These are phyloP conservation scores for Extremus antarcticus DNA, from an alignment of 495 filamentous ascomycete species.

Conservation along the genomic window DNA sequence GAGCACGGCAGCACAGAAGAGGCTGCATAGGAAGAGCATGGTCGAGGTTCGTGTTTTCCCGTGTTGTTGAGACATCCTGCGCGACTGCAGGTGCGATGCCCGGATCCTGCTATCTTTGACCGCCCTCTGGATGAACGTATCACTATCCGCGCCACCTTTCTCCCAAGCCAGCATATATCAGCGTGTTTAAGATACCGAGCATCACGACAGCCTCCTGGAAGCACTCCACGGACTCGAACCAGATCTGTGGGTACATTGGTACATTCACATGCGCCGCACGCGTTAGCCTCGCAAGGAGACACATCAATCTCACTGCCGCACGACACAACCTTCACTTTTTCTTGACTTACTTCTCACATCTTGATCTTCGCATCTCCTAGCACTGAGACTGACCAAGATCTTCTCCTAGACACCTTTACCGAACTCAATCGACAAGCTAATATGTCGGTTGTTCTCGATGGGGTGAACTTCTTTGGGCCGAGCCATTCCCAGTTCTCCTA, in stretches of 20 bases:
- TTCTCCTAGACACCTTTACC: not conserved
- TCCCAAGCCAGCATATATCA: not conserved
- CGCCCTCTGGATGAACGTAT: not conserved
- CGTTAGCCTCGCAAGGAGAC: not conserved
- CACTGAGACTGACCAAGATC: not conserved
- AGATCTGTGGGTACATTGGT: not conserved
- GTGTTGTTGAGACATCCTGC: not conserved
- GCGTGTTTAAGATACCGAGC: not conserved
- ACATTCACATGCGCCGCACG: slow-evolving; percentile 1
- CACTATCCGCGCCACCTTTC: not conserved
- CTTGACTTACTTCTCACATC: too few relatives aligned
- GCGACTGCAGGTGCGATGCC: not conserved
- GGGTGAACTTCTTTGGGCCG: slow-evolving; percentile 35
- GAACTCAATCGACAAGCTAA: slow-evolving; percentile 20
- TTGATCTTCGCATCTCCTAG: too few relatives aligned
- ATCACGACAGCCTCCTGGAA: too few relatives aligned
- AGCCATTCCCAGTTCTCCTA: slow-evolving; percentile 15
- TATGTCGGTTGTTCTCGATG: slow-evolving; percentile 40
- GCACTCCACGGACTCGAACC: too few relatives aligned
- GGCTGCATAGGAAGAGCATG: not conserved
- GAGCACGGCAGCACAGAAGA: slow-evolving; percentile 1
- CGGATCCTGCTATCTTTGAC: not conserved
- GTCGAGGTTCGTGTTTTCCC: not conserved
- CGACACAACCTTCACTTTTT: not conserved
- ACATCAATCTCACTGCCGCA: not conserved